Evolutionary conservation across 75 land plant genomes (phyloP), one percentile per base, ranked within the genome.

Genomic region (Cryptomeria japonica): DNA sequence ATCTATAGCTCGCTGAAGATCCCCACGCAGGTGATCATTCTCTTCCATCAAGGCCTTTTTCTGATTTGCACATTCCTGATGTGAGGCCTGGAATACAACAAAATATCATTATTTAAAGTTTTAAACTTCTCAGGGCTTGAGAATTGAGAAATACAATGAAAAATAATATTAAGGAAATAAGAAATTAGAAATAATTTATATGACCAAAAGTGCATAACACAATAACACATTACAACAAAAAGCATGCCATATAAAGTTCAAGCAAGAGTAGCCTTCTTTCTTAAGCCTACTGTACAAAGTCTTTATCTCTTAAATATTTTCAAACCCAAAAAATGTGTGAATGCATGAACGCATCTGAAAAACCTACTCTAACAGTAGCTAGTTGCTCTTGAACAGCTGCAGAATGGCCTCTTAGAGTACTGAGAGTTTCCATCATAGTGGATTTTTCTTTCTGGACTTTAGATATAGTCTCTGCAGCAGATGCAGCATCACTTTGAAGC

Each of bases 381-480:
- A 92, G 93, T 55, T 91, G 93, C 7, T 75, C 88, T 79, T 91
- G 90, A 8, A 91, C 83, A 80, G 89, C 86, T 16, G 90, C 90
- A 83, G 85, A 49, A 64, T 89, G 80, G 56, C 93, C 93, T 42
- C 93, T 90, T 53, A 92, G 55, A 25, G 88, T 89, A 75, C 93
- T 90, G 32, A 92, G 83, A 73, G 93, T 92, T 87, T 92, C 93
- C 90, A 92, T 89, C 37, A 92, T 92, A 0, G 90, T 90, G 7
- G 93, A 90, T 85, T 92, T 92, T 88, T 92, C 93, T 80, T 92
- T 92, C 73, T 92, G 93, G 31, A 90, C 85, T 77, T 83, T 84
- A 28, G 93, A 88, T 18, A 88, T 89, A 11, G 87, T 87, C 61
- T 92, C 93, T 4, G 92, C 91, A 44, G 87, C 87, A 38, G 77